Base-by-base conservation (phyloP, 2,329 filamentous ascomycete genomes). In the Fusarium coffeatum region DNA sequence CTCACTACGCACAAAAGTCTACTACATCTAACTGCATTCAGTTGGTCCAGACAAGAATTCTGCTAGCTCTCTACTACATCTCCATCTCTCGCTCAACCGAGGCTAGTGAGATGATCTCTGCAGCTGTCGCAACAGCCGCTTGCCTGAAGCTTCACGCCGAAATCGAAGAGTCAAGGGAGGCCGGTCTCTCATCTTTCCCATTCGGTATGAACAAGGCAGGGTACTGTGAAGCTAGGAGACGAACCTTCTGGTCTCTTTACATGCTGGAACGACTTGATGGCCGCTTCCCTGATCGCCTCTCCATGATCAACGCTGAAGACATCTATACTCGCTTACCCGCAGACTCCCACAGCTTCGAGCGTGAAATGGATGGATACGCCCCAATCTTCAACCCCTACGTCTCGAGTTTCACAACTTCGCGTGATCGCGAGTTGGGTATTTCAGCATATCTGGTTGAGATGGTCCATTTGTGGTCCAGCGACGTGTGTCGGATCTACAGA, bases 211-310 rank as follows among this genome's bases (percentile, higher is more conserved):
- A 85, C 70, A 84, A 83, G 60, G 78, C 79, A 51, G 87, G 86
- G 30, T 86, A 90, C 70, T 85, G 86, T 25, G 92, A 94, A 78
- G 90, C 89, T 72, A 85, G 88, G 64, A 85, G 91, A 68, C 84
- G 92, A 59, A 93, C 90, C 0, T 90, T 93, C 74, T 94, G 91
- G 91, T 87, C 89, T 28, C 86, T 88, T 54, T 92, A 90, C 71
- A 80, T 93, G 71, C 85, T 92, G 77, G 92, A 93, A 79, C 86
- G 90, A 49, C 87, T 90, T 64, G 89, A 87, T 49, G 86, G 86
- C 16, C 85, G 89, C 64, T 89, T 85, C 55, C 84, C 85, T 2
- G 81, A 84, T 4, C 83, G 85, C 3, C 78, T 83, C 9, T 87
- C 83, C 49, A 85, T 87, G 65, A 84, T 93, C 63, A 86, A 88